These are phyloP conservation scores for Wickerhamomyces strasburgensis DNA, from an alignment of 805 yeast genomes.

Conservation along the genomic window DNA sequence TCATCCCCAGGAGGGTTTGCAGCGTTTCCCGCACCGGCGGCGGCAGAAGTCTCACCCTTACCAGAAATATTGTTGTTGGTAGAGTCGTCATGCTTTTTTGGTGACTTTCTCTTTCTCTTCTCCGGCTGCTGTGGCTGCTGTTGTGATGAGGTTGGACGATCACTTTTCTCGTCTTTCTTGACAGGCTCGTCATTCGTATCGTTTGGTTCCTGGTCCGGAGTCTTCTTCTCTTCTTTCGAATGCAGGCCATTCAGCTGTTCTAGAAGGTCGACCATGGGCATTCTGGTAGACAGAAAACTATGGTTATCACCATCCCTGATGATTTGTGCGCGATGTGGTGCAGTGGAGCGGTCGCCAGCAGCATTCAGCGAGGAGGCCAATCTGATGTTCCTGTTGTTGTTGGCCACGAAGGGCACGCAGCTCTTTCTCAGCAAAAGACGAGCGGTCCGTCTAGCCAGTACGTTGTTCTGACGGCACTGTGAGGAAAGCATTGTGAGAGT, in stretches of 20 bases:
- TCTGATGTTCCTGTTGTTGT: no score
- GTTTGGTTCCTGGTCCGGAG: neutral
- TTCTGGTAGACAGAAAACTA: constrained; percentile 3
- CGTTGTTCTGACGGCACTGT: constrained; percentile 3
- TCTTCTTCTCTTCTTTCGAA: constrained; percentile 10
- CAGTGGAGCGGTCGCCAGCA: neutral
- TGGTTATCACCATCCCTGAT: constrained; percentile 3
- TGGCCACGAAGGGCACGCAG: no score
- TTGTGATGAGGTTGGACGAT: neutral
- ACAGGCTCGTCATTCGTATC: constrained; percentile 1
- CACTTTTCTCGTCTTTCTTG: constrained; percentile 8
- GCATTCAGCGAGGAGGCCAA: neutral
- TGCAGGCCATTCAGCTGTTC: constrained; percentile 23
- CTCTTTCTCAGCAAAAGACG: no score
- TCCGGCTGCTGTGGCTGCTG: constrained; percentile 11
- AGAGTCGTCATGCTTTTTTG: constrained; percentile 20
- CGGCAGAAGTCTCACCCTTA: constrained; percentile 10
- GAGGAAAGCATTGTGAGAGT: constrained; percentile 8
- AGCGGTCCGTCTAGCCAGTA: constrained; percentile 4
- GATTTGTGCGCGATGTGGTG: neutral
- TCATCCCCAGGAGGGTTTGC: constrained; percentile 11
- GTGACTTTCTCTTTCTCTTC: constrained; percentile 26
- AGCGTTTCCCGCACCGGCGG: constrained; percentile 17
- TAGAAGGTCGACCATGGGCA: constrained; percentile 17
- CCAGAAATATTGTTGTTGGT: constrained; percentile 9